phyloP scores from a whole-genome alignment of 345 rosid genomes.

The Eucalyptus melliodora region DNA sequence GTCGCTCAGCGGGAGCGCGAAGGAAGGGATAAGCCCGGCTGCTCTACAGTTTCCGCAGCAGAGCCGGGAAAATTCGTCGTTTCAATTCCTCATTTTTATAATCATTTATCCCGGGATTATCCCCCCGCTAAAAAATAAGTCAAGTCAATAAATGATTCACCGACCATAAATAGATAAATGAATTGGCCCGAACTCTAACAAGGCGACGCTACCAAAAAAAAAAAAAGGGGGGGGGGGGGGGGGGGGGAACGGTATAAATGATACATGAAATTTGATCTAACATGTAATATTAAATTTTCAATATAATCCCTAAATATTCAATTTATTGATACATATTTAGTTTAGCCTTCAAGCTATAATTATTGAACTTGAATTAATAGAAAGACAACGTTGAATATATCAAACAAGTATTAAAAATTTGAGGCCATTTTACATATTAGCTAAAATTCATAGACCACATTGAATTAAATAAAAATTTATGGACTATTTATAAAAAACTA shows the following conservation, averaged over 20 bases:
- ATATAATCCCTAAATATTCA: no score
- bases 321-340: no score
- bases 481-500: no score
- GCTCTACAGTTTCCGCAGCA: not conserved
- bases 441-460: rapidly evolving
- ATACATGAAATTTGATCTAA: no score
- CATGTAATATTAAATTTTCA: no score
- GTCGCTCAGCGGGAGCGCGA: not conserved
- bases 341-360: not conserved
- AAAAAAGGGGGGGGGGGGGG: no score
- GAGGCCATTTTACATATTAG: rapidly evolving
- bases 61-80: not conserved
- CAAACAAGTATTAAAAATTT: not conserved
- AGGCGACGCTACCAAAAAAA: not conserved
- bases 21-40: not conserved
- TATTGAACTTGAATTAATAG: not conserved
- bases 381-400: not conserved
- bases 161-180: not conserved
- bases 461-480: no score
- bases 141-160: not conserved
- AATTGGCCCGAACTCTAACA: not conserved
- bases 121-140: not conserved
- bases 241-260: no score
- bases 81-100: not conserved
- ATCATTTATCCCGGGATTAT: not conserved